A percentile compares a stretch with the other conserved stretches of the same genome.
Conservation (phyloP, 2,329 filamentous ascomycete species). For the Colletotrichum tamarilloi region DNA sequence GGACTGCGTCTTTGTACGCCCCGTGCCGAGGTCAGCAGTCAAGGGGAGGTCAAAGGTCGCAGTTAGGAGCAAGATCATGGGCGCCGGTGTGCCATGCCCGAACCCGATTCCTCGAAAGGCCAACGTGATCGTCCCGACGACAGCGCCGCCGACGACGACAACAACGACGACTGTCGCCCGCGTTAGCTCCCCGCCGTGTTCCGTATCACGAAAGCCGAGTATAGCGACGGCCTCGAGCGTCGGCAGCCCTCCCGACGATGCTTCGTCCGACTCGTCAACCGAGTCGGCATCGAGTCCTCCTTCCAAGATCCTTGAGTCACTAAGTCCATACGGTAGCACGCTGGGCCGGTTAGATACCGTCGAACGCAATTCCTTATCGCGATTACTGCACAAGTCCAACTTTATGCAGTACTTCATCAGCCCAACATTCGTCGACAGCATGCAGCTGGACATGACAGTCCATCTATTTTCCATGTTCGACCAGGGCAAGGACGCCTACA, state of each 20-base stretch:
- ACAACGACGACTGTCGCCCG: conserved; percentile 7
- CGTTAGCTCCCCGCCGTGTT: background rate
- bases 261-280: conserved; percentile 29
- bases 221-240: background rate
- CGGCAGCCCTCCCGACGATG: conserved; percentile 28
- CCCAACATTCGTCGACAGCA: conserved; percentile 30
- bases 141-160: conserved; percentile 10
- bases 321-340: conserved; percentile 24
- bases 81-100: conserved; percentile 4
- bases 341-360: conserved; percentile 7
- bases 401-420: conserved; percentile 33
- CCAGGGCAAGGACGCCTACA: conserved; percentile 33
- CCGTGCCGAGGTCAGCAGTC: conserved; percentile 31
- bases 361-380: conserved; percentile 15
- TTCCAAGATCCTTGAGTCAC: conserved; percentile 27
- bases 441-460: conserved; percentile 33
- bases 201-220: conserved; percentile 10
- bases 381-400: conserved; percentile 30
- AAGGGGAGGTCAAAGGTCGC: conserved; percentile 29
- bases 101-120: conserved; percentile 9
- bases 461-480: conserved; percentile 33
- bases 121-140: background rate
- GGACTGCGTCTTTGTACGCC: conserved; percentile 35
- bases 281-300: conserved; percentile 30
- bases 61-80: conserved; percentile 26